These are phyloP conservation scores for Suhomyces prunicola DNA, from an alignment of 805 yeast species.

Conservation along the genomic window DNA sequence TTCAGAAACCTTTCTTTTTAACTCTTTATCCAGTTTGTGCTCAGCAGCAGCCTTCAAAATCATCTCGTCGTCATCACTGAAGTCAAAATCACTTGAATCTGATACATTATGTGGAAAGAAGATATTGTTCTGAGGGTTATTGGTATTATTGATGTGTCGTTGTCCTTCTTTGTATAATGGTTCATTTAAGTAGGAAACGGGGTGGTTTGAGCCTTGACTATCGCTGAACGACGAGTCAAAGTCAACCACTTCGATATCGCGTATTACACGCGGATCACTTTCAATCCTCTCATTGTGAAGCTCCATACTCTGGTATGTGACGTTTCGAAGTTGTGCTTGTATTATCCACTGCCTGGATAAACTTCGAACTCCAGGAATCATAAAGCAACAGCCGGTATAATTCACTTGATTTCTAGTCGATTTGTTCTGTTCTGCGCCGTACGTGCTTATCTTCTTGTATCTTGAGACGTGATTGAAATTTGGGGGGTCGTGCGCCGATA, in stretches of 20 bases:
- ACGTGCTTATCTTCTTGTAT: neutral
- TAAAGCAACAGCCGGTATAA: neutral
- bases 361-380: neutral
- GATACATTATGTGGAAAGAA: neutral
- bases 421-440: neutral
- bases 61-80: conserved; percentile 12
- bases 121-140: too few species aligned
- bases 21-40: neutral
- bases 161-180: neutral
- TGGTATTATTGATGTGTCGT: too few species aligned
- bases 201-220: neutral
- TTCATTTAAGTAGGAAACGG: neutral
- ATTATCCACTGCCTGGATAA: conserved; percentile 2
- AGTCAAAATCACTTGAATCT: neutral
- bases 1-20: neutral
- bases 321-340: neutral
- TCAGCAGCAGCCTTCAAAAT: conserved; percentile 9
- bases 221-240: conserved; percentile 9
- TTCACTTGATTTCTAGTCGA: neutral
- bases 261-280: conserved; percentile 1
- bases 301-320: neutral
- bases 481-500: neutral
- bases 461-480: neutral
- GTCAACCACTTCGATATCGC: conserved; percentile 5
- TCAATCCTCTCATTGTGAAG: neutral